Base-by-base conservation (phyloP, 345 rosid genomes). In the Eucalyptus dawsonii region DNA sequence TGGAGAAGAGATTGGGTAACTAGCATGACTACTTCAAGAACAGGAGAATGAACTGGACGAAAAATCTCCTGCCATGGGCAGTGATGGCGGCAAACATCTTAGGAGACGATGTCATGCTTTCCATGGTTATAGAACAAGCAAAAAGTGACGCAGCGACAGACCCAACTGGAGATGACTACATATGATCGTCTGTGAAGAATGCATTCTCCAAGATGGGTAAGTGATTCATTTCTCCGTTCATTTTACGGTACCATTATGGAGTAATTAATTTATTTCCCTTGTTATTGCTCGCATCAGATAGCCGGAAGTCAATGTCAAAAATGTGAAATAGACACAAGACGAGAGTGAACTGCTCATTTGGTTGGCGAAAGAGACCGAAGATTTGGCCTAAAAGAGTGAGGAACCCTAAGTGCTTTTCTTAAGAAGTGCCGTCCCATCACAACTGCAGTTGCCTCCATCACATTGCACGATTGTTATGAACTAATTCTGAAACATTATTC, bases 11-110 rank as follows among this genome's bases (percentile, higher is more conserved):
- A 91, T 91, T 97, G 89, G 91, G 93, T 81, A 89, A 92, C 85
- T 96, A 97, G 80, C 99, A 95, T 88, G 97, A 97, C 86, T 94
- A 90, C 92, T 96, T 95, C 92, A 93, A 94, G 76, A 93, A 95
- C 62, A 96, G 97, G 15, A 94, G 90, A 21, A 94, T 92, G 87
- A 89, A 92, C 47, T 89, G 91, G 31, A 93, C 94, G 50, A 98
- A 97, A 51, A 95, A 92, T 90, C 94, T 97, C 76, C 90, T 96
- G 60, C 96, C 98, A n/a, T 58, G 97, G 86, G 97, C 97, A 6
- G 88, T 96, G 88, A 93, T 94, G 54, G 94, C 97, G 1, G 91
- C 97, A 7, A 96, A 93, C 87, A 94, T 95, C 60, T 89, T 96
- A 44, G 97, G 95, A 11, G 98, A 96, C 42, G 98, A 97, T 89